phyloP scores from a whole-genome alignment of 2,329 filamentous ascomycete species.

The Biscogniauxia marginata region DNA sequence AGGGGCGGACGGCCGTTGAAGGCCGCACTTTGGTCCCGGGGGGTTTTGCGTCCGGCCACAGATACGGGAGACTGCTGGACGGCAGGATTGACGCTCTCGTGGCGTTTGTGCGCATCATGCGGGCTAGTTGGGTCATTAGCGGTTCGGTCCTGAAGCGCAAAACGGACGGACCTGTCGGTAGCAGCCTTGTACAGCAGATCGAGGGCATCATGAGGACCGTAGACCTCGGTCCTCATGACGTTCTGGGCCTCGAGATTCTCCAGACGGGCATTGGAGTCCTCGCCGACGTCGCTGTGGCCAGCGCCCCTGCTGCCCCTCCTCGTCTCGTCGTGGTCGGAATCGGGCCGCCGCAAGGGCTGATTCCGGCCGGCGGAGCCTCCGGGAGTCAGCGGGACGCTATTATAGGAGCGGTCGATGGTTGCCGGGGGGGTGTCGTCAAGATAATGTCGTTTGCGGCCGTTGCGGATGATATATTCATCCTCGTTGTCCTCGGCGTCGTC shows the following conservation, averaged over 20 bases:
- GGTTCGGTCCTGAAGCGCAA: slow-evolving; percentile 8
- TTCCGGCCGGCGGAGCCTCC: slow-evolving; percentile 64
- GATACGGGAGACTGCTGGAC: slow-evolving; percentile 26
- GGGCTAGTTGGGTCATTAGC: slow-evolving; percentile 28
- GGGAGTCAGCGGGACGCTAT: slow-evolving; percentile 60
- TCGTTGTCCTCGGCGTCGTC: slow-evolving; percentile 57
- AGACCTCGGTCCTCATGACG: slow-evolving; percentile 71
- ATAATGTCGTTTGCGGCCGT: slow-evolving; percentile 68
- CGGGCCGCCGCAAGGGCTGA: slow-evolving; percentile 65
- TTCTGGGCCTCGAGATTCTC: slow-evolving; percentile 65
- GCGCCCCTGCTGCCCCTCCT: slow-evolving; percentile 32
- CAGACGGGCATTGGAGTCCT: slow-evolving; percentile 59
- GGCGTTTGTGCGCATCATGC: slow-evolving; percentile 27
- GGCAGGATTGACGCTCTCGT: slow-evolving; percentile 23
- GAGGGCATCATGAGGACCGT: slow-evolving; percentile 88
- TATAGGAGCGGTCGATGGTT: slow-evolving; percentile 45
- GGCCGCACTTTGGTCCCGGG: slow-evolving; percentile 19
- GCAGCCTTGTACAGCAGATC: slow-evolving; percentile 89
- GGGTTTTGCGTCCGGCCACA: slow-evolving; percentile 21
- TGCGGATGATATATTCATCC: slow-evolving; percentile 69
- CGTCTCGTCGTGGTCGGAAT: slow-evolving; percentile 37
- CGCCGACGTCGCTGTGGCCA: slow-evolving; percentile 36
- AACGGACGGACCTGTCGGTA: slow-evolving; percentile 53
- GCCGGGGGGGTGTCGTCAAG: slow-evolving; percentile 45
- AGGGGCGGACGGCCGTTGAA: slow-evolving; percentile 22